A percentile compares a stretch with the other conserved stretches of the same genome.
Conservation (phyloP, 2,329 filamentous ascomycete species). For the Ophioceras dolichostomum region DNA sequence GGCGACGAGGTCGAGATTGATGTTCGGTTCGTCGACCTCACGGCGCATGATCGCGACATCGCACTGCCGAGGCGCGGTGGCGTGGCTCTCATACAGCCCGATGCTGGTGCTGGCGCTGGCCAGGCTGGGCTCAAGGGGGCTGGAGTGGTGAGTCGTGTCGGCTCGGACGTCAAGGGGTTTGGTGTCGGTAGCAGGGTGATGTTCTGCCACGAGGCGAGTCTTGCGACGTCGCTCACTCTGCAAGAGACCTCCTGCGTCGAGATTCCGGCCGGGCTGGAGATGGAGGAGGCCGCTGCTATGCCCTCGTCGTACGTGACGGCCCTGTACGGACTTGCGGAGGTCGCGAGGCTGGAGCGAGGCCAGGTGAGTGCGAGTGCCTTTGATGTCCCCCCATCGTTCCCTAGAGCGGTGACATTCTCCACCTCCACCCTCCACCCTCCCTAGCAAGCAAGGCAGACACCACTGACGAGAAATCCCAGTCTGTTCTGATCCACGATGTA, state of each 20-base stretch:
- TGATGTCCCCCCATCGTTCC: too few relatives aligned
- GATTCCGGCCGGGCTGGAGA: not conserved
- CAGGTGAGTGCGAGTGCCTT: constrained; percentile 2
- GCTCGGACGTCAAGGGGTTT: not conserved
- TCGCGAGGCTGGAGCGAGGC: not conserved
- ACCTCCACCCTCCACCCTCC: too few relatives aligned
- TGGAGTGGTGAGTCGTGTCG: not conserved
- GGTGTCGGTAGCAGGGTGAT: not conserved
- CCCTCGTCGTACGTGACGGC: too few relatives aligned
- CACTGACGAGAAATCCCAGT: too few relatives aligned
- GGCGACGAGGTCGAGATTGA: too few relatives aligned
- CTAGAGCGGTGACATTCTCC: too few relatives aligned
- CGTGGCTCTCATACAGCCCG: too few relatives aligned
- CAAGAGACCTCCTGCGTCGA: not conserved
- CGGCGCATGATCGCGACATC: too few relatives aligned
- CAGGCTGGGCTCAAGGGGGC: not conserved
- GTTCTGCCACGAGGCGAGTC: not conserved
- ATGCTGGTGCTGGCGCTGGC: too few relatives aligned
- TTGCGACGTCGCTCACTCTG: not conserved
- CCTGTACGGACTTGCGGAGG: not conserved
- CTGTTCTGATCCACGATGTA: not conserved
- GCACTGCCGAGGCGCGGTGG: too few relatives aligned
- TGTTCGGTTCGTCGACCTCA: too few relatives aligned
- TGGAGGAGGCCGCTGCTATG: not conserved
- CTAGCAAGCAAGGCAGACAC: too few relatives aligned